A percentile compares a stretch with the other conserved stretches of the same genome.
Evolutionary conservation across 129 eudicot genomes (phyloP).

Genomic region (Tanacetum coccineum): DNA sequence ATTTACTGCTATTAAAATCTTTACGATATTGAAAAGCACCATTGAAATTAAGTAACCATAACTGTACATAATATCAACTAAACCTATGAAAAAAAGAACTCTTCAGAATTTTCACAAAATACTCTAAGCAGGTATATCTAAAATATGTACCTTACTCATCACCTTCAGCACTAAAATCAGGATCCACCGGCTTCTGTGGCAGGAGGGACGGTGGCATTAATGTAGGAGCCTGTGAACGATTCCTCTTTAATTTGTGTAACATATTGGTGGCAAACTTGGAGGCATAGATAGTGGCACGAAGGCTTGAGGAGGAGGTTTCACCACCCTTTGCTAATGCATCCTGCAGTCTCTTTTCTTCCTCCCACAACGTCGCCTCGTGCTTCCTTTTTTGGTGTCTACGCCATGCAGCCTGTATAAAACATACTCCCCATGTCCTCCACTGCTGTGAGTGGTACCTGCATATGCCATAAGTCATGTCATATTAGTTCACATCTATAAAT

Average conservation of each 20-base stretch:
- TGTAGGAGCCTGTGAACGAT: slow-evolving; percentile 34
- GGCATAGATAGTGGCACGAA: slow-evolving; percentile 73
- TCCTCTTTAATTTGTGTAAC: slow-evolving; percentile 42
- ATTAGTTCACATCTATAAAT: too few species aligned
- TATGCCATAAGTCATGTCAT: neutral
- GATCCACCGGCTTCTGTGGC: slow-evolving; percentile 73
- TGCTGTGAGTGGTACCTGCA: slow-evolving; percentile 73
- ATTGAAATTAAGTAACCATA: too few species aligned
- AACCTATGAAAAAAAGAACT: too few species aligned
- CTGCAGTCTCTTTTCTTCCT: slow-evolving; percentile 55
- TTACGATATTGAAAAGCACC: too few species aligned
- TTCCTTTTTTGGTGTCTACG: slow-evolving; percentile 60
- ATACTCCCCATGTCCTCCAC: slow-evolving; percentile 89
- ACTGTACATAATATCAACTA: too few species aligned
- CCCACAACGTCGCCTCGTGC: slow-evolving; percentile 44
- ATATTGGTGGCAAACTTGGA: slow-evolving; percentile 78
- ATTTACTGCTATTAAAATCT: too few species aligned
- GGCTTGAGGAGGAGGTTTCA: slow-evolving; percentile 47
- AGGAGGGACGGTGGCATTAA: slow-evolving; percentile 40
- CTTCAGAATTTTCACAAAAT: too few species aligned
- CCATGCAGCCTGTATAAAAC: slow-evolving; percentile 93
- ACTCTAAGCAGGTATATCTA: too few species aligned
- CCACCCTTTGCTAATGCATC: slow-evolving; percentile 41
- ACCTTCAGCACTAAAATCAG: slow-evolving; percentile 49
- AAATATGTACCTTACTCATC: slow-evolving; percentile 4